phyloP scores from a whole-genome alignment of 257 asterid species.

The Solanum pinnatisectum region DNA sequence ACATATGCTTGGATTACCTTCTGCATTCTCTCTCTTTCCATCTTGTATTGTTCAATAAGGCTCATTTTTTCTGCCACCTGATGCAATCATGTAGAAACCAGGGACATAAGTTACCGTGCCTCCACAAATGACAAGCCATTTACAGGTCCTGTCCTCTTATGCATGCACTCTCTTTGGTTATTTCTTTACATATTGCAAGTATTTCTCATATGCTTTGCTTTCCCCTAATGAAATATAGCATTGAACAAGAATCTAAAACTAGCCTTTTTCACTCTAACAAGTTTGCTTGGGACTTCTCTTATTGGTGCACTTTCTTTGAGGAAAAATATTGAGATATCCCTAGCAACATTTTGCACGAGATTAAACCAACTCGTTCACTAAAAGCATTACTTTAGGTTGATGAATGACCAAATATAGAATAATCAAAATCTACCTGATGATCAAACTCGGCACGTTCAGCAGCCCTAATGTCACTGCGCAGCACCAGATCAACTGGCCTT shows the following conservation, averaged over 20 bases:
- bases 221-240: background rate
- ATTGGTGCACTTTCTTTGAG: background rate
- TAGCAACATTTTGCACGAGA: background rate
- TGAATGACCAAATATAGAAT: background rate
- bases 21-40: constrained; percentile 71
- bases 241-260: background rate
- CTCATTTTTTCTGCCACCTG: constrained; percentile 69
- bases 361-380: background rate
- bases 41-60: constrained; percentile 58
- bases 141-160: background rate
- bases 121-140: background rate
- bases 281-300: background rate
- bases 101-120: background rate
- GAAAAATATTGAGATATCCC: background rate
- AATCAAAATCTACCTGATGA: constrained; percentile 41
- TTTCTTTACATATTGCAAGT: background rate
- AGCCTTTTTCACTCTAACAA: background rate
- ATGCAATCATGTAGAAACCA: background rate
- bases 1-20: constrained; percentile 37
- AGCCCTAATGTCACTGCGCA: constrained; percentile 76
- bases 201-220: background rate
- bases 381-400: background rate
- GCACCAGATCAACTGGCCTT: constrained; percentile 55
- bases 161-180: background rate
- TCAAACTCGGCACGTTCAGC: constrained; percentile 86